Percentiles rank a stretch among this genome's conserved stretches.
phyloP scores from a whole-genome alignment of 768 basidiomycete genomes.

The Rhodotorula taiwanensis region DNA sequence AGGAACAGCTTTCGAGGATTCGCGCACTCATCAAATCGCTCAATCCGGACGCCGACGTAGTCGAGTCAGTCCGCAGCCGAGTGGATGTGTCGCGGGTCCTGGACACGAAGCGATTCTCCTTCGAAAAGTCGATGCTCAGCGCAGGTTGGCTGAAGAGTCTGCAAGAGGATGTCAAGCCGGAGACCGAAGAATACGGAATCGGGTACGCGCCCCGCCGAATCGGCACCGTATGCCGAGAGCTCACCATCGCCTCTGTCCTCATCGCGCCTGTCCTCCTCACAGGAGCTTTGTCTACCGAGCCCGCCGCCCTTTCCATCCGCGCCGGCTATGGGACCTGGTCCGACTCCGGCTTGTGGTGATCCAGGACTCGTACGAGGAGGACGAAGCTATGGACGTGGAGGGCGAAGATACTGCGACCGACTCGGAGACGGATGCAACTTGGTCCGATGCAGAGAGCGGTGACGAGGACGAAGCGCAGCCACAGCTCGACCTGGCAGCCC shows the following conservation, averaged over 20 bases:
- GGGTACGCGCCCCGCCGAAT: neutral
- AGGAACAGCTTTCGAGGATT: slow-evolving; percentile 35
- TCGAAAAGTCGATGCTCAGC: slow-evolving; percentile 41
- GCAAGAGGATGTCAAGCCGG: slow-evolving; percentile 42
- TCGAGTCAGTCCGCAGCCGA: slow-evolving; percentile 24
- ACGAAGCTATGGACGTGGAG: slow-evolving; percentile 33
- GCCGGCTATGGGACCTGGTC: slow-evolving; percentile 43
- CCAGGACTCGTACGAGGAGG: slow-evolving; percentile 40
- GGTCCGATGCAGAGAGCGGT: too few relatives aligned
- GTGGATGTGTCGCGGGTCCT: slow-evolving; percentile 42
- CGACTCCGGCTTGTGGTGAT: slow-evolving; percentile 43
- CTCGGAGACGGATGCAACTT: too few relatives aligned
- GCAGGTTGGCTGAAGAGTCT: slow-evolving; percentile 42
- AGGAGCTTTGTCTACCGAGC: slow-evolving; percentile 42
- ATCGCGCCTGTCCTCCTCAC: slow-evolving; percentile 3
- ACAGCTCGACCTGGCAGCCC: slow-evolving; percentile 41
- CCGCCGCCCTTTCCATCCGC: slow-evolving; percentile 44
- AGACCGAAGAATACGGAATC: slow-evolving; percentile 42
- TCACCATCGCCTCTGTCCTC: too few relatives aligned
- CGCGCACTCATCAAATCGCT: slow-evolving; percentile 40
- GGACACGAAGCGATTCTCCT: slow-evolving; percentile 42
- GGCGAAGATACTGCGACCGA: too few relatives aligned
- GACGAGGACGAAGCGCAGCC: too few relatives aligned
- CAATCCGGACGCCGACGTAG: slow-evolving; percentile 41
- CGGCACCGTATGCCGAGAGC: neutral